These are phyloP conservation scores for Pseudognaphalium luteoalbum DNA, from an alignment of 129 eudicot species.

Conservation along the genomic window DNA sequence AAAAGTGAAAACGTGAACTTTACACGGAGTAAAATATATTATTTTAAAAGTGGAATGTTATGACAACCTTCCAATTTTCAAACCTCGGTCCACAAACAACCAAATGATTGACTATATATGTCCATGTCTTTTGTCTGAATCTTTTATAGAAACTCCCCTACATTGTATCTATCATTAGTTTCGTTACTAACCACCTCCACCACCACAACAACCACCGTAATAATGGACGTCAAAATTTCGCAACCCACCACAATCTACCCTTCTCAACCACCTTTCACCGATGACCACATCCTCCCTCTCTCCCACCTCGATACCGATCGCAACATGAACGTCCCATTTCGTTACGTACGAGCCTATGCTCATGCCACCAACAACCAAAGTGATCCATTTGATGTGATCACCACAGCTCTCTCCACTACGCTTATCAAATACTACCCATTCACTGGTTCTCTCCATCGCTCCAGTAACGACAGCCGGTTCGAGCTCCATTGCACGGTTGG, in stretches of 20 bases:
- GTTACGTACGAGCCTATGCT: conserved; percentile 66
- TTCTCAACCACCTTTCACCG: conserved; percentile 44
- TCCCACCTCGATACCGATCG: conserved; percentile 90
- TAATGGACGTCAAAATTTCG: conserved; percentile 48
- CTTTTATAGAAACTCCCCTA: not conserved
- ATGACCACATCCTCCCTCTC: conserved; percentile 65
- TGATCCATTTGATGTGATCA: conserved; percentile 63
- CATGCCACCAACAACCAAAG: conserved; percentile 28
- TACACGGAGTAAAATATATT: too few species aligned
- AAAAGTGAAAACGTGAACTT: too few species aligned
- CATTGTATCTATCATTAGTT: not conserved
- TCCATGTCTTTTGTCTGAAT: not conserved
- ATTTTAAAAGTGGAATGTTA: too few species aligned
- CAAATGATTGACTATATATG: too few species aligned
- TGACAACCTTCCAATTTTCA: too few species aligned
- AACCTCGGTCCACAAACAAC: too few species aligned
- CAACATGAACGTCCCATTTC: conserved; percentile 74
- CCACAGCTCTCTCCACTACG: conserved; percentile 61
- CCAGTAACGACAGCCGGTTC: conserved; percentile 45
- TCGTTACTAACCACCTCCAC: conserved; percentile 22
- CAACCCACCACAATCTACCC: conserved; percentile 58
- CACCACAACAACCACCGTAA: not conserved
- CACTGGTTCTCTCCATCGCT: conserved; percentile 58
- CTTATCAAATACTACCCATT: conserved; percentile 57
- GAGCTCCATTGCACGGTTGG: conserved; percentile 60